Base-by-base conservation (phyloP, 805 yeast genomes). In the Suhomyces vadensis region DNA sequence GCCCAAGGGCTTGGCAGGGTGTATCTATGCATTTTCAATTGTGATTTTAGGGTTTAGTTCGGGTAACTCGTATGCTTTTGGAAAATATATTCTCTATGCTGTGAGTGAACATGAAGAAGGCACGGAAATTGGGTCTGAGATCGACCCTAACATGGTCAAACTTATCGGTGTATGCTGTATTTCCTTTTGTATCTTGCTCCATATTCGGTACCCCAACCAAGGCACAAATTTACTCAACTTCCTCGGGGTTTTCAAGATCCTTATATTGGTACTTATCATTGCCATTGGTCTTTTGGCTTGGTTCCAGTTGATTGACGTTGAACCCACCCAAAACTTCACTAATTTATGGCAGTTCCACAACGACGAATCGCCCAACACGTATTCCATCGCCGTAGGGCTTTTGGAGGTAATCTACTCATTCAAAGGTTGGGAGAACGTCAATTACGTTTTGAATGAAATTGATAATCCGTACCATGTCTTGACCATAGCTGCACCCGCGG, bases 361-460 rank as follows among this genome's bases (percentile, higher is more conserved):
- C 31, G 23, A 42, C 37, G 17, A 45, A 19, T n/a, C 46, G 7
- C 73, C 79, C 2, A 61, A 57, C 36, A 52, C 66, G 8, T 82
- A 79, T 53, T 74, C 77, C 29, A 56, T 75, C 5, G 72, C 85
- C 1, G 81, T 81, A 27, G 85, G 83, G 0, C 55, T 82, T 25
- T 57, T 82, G 27, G 78, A 83, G 39, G 75, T 82, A 19, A 77
- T 82, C 10, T 82, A 81, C 54, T 79, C 86, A 0, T 82, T 80
- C 60, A 77, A 81, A 47, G 87, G 87, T 4, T 82, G 87, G 86
- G 87, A 82, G 50, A 82, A 82, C 51, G 83, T 82, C 35, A 82
- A 82, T 55, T 76, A 79, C 50, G 87, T 82, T 0, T 61, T 82
- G 41, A 74, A 75, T 47, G 87, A 82, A 52, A 73, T 82, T 35